Evolutionary conservation across 2,329 filamentous ascomycete genomes (phyloP).

Genomic region (Aureobasidium pullulans): DNA sequence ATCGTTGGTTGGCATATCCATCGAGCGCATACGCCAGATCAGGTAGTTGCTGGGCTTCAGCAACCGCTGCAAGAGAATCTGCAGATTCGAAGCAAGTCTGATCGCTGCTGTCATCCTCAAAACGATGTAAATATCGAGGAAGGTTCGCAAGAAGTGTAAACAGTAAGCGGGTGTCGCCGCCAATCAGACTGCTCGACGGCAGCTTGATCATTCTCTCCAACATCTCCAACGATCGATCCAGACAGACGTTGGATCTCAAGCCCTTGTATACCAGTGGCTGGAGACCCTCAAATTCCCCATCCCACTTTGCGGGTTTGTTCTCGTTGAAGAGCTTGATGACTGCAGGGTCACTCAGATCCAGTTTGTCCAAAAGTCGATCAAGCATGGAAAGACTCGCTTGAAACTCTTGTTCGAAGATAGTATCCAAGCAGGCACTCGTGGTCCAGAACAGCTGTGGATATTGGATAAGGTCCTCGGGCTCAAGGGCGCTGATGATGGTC

Average conservation of each 20-base stretch:
- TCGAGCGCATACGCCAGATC: constrained; percentile 62
- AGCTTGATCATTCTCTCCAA: constrained; percentile 72
- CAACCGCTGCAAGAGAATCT: constrained; percentile 61
- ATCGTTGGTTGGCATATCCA: constrained; percentile 60
- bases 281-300: constrained; percentile 78
- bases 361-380: constrained; percentile 72
- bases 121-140: constrained; percentile 71
- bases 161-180: constrained; percentile 72
- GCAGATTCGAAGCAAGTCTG: constrained; percentile 55
- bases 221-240: constrained; percentile 68
- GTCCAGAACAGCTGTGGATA: constrained; percentile 98
- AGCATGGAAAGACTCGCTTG: constrained; percentile 88
- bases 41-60: constrained; percentile 62
- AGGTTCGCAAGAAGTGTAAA: constrained; percentile 89
- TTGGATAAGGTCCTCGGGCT: constrained; percentile 69
- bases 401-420: constrained; percentile 93
- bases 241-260: constrained; percentile 73
- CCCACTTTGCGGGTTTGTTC: constrained; percentile 78
- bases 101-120: constrained; percentile 50
- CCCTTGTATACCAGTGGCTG: constrained; percentile 87
- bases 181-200: constrained; percentile 72
- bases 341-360: constrained; percentile 66
- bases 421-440: constrained; percentile 90
- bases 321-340: constrained; percentile 67
- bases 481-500: constrained; percentile 79